Conservation (phyloP, 2,329 filamentous ascomycete species). For the Colletotrichum paranaense region DNA sequence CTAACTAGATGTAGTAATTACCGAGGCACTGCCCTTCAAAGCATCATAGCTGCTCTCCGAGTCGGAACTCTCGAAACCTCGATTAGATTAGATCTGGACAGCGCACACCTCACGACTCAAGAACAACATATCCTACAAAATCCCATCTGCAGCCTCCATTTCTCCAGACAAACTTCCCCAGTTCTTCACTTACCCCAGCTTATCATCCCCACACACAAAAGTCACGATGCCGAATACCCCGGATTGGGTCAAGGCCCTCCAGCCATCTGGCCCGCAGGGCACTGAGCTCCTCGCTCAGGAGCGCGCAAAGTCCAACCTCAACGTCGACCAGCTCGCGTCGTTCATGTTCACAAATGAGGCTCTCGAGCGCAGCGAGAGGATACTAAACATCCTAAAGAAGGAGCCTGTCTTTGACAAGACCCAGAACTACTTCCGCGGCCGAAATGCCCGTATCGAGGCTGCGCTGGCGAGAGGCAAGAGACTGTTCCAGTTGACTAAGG, state of each 20-base stretch:
- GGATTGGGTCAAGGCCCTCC: slow-evolving; percentile 43
- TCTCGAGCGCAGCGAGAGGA: slow-evolving; percentile 68
- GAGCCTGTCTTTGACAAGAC: slow-evolving; percentile 83
- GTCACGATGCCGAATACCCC: slow-evolving; percentile 31
- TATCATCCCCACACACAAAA: neutral
- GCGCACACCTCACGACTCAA: neutral
- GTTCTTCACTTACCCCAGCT: neutral
- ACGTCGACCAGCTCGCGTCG: slow-evolving; percentile 74
- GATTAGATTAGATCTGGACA: slow-evolving; percentile 24
- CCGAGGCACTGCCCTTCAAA: slow-evolving; percentile 24
- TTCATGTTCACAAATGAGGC: slow-evolving; percentile 76
- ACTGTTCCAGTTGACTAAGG: slow-evolving; percentile 71
- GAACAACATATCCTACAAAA: slow-evolving; percentile 19
- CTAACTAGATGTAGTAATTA: slow-evolving; percentile 27
- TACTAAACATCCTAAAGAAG: slow-evolving; percentile 72
- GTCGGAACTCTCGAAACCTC: slow-evolving; percentile 19
- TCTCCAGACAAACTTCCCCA: slow-evolving; percentile 11
- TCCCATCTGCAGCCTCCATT: neutral
- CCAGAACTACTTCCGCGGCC: slow-evolving; percentile 79
- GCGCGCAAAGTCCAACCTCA: slow-evolving; percentile 73
- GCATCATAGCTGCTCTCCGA: slow-evolving; percentile 27
- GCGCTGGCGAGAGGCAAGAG: slow-evolving; percentile 78
- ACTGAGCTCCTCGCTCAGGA: slow-evolving; percentile 76
- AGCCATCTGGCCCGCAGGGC: slow-evolving; percentile 71
- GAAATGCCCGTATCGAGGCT: slow-evolving; percentile 75